Evolutionary conservation across 176 grass and related monocot species (phyloP).

Genomic region (Leersia perrieri): DNA sequence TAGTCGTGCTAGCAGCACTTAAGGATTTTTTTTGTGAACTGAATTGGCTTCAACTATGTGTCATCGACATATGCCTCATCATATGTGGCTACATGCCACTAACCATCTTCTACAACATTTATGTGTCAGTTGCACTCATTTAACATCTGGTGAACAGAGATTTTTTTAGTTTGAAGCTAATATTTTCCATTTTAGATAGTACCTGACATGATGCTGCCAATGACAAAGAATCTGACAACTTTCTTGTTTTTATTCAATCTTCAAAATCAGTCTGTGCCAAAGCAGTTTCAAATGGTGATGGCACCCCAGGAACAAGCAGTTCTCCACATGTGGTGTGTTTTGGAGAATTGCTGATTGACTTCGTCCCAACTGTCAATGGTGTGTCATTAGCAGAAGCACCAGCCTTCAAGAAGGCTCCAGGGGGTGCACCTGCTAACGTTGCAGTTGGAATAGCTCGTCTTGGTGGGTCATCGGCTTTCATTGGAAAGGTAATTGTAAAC

Average conservation of each 20-base stretch:
- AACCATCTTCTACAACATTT: background rate
- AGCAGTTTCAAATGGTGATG: slow-evolving; percentile 42
- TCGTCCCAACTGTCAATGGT: slow-evolving; percentile 75
- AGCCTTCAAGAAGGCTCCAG: slow-evolving; percentile 95
- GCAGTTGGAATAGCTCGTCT: slow-evolving; percentile 91
- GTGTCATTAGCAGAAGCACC: slow-evolving; percentile 70
- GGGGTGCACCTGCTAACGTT: slow-evolving; percentile 94
- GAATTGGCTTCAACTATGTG: background rate
- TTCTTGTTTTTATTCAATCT: slow-evolving; percentile 22
- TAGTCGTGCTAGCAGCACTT: background rate
- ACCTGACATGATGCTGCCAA: background rate
- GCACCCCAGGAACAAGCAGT: slow-evolving; percentile 30
- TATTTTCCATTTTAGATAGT: slow-evolving; percentile 9
- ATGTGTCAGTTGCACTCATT: background rate
- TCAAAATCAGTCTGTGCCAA: slow-evolving; percentile 41
- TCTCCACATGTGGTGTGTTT: slow-evolving; percentile 83
- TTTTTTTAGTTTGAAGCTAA: slow-evolving; percentile 1
- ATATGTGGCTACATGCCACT: background rate
- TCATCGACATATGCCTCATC: too few relatives aligned
- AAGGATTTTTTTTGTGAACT: background rate
- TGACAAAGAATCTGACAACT: slow-evolving; percentile 4
- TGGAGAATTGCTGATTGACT: slow-evolving; percentile 92
- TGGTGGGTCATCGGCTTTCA: slow-evolving; percentile 88
- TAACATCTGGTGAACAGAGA: background rate
- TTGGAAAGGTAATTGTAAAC: slow-evolving; percentile 70